Percentiles rank a stretch among this genome's conserved stretches.
These are phyloP conservation scores for Rhizopogon vinicolor DNA, from an alignment of 768 basidiomycete species.

Conservation along the genomic window DNA sequence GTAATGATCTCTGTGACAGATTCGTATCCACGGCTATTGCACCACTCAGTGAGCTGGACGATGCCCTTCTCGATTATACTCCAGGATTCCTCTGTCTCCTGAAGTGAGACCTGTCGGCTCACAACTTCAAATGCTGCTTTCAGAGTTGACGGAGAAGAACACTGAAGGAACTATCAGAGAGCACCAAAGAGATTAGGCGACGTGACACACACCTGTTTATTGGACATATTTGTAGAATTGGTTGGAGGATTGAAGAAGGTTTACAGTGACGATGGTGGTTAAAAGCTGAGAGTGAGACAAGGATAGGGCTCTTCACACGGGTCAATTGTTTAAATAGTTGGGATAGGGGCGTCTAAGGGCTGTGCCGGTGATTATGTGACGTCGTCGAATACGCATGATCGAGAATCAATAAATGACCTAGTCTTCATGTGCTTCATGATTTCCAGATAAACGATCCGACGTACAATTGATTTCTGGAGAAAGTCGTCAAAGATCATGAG, in stretches of 20 bases:
- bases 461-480: too few species aligned
- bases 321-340: too few species aligned
- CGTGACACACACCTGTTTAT: conserved; percentile 17
- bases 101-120: conserved; percentile 35
- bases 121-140: conserved; percentile 38
- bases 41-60: conserved; percentile 41
- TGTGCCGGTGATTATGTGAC: too few species aligned
- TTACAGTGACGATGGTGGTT: not conserved
- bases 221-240: conserved; percentile 17
- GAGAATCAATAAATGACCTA: too few species aligned
- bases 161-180: conserved; percentile 21
- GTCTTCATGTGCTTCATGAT: too few species aligned
- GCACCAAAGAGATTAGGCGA: too few species aligned
- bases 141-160: conserved; percentile 20
- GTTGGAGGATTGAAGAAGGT: not conserved
- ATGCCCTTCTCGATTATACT: conserved; percentile 56
- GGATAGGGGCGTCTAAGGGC: too few species aligned
- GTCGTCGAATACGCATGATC: too few species aligned
- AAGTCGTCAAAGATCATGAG: too few species aligned
- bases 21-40: conserved; percentile 49
- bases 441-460: too few species aligned
- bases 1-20: conserved; percentile 46
- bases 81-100: conserved; percentile 81
- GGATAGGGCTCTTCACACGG: too few species aligned
- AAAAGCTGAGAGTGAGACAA: too few species aligned